These are phyloP conservation scores for Colletotrichum aenigma DNA, from an alignment of 2,329 filamentous ascomycete genomes.

Conservation along the genomic window DNA sequence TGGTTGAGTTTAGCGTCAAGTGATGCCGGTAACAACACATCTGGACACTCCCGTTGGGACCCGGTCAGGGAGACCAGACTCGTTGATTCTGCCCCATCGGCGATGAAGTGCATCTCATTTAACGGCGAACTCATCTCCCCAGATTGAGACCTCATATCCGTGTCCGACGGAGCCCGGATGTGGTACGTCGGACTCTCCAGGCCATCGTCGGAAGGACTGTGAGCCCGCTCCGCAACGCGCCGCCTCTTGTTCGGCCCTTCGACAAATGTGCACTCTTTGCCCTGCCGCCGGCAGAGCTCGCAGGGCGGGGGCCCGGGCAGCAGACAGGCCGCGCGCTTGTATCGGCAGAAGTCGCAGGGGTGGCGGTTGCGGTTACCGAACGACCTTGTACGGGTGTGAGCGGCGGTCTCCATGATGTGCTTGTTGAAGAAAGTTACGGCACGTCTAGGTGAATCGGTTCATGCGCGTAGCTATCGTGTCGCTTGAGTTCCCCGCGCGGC, in stretches of 20 bases:
- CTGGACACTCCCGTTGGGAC: neutral
- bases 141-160: neutral
- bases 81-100: neutral
- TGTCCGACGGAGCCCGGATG: neutral
- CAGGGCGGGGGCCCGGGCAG: neutral
- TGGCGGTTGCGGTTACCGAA: neutral
- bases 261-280: constrained; percentile 7
- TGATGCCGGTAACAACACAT: neutral
- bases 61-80: neutral
- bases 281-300: constrained; percentile 1
- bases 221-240: neutral
- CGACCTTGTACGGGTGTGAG: neutral
- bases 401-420: constrained; percentile 1
- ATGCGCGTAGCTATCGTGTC: neutral
- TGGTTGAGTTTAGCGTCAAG: neutral
- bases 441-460: neutral
- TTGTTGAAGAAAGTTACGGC: neutral
- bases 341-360: constrained; percentile 15
- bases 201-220: neutral
- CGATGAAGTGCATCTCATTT: neutral
- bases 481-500: neutral
- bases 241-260: constrained; percentile 7
- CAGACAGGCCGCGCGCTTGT: constrained; percentile 14
- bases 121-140: neutral
- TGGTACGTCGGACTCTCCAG: neutral